Conservation (phyloP, 805 yeast genomes). For the Tetrapisispora namnaoensis region DNA sequence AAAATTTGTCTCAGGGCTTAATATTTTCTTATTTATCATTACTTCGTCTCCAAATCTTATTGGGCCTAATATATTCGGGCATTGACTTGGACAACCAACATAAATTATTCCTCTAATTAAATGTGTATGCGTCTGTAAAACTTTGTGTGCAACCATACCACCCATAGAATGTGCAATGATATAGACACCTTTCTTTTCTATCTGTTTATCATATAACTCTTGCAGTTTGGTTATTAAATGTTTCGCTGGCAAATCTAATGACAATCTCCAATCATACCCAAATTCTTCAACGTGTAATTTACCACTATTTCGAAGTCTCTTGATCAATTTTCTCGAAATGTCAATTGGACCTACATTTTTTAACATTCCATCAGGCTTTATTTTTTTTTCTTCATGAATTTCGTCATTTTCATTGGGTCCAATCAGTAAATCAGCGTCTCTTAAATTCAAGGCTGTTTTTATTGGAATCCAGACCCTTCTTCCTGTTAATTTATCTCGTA, state of each 20-base stretch:
- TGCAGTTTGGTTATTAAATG: conserved; percentile 42
- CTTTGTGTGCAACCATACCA: conserved; percentile 75
- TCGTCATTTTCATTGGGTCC: conserved; percentile 74
- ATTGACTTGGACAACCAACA: conserved; percentile 76
- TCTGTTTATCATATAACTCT: conserved; percentile 32
- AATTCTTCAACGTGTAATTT: conserved; percentile 56
- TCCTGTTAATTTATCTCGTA: conserved; percentile 54
- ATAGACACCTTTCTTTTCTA: conserved; percentile 44
- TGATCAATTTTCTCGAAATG: conserved; percentile 52
- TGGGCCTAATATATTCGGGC: conserved; percentile 83
- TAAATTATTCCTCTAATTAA: conserved; percentile 68
- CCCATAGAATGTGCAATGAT: conserved; percentile 94
- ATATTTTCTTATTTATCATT: conserved; percentile 57
- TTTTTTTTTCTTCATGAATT: conserved; percentile 36
- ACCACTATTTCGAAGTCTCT: conserved; percentile 44
- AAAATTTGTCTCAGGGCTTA: conserved; percentile 75
- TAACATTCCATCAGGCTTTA: conserved; percentile 68
- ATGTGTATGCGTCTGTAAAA: conserved; percentile 56
- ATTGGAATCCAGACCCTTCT: conserved; percentile 80
- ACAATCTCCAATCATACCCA: conserved; percentile 92
- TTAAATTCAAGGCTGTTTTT: conserved; percentile 70
- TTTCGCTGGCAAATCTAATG: conserved; percentile 45
- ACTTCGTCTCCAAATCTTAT: conserved; percentile 74
- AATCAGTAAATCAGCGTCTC: conserved; percentile 56
- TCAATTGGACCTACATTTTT: conserved; percentile 85